Percentiles rank a stretch among this genome's conserved stretches.
phyloP scores from a whole-genome alignment of 108 stramenopile genomes.

The Parmales sp. region DNA sequence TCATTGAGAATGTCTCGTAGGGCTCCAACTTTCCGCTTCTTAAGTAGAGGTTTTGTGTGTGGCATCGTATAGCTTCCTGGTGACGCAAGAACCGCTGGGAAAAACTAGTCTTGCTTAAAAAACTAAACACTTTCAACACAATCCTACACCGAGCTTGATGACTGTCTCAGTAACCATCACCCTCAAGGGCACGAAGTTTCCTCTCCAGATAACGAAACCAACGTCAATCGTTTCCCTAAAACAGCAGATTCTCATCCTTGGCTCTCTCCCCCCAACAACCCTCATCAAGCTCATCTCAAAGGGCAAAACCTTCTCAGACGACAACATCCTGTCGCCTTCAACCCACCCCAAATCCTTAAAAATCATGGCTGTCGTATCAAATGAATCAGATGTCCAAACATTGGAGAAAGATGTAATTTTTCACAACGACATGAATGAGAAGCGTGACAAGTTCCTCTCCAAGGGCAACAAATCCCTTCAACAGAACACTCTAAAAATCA shows the following conservation, averaged over 20 bases:
- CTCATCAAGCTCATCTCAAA: constrained; percentile 5
- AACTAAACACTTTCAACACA: background rate
- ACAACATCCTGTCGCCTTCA: background rate
- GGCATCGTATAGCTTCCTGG: too few species aligned
- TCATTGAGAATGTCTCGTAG: too few species aligned
- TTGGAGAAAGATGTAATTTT: background rate
- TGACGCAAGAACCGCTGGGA: too few species aligned
- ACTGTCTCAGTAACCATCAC: background rate
- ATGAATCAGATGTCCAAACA: background rate
- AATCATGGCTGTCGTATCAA: background rate
- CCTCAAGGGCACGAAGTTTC: background rate
- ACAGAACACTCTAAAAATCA: background rate
- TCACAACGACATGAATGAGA: background rate
- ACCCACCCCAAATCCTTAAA: background rate
- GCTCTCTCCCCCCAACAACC: background rate
- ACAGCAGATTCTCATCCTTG: background rate
- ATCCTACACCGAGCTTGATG: background rate
- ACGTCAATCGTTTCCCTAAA: background rate
- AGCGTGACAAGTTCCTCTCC: background rate
- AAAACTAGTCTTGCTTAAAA: background rate
- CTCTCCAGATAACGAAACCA: background rate
- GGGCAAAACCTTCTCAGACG: background rate
- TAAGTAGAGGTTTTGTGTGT: too few species aligned
- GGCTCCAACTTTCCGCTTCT: too few species aligned
- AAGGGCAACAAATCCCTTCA: background rate